These are phyloP conservation scores for Dryas integrifolia DNA, from an alignment of 331 rosid species.

Conservation along the genomic window DNA sequence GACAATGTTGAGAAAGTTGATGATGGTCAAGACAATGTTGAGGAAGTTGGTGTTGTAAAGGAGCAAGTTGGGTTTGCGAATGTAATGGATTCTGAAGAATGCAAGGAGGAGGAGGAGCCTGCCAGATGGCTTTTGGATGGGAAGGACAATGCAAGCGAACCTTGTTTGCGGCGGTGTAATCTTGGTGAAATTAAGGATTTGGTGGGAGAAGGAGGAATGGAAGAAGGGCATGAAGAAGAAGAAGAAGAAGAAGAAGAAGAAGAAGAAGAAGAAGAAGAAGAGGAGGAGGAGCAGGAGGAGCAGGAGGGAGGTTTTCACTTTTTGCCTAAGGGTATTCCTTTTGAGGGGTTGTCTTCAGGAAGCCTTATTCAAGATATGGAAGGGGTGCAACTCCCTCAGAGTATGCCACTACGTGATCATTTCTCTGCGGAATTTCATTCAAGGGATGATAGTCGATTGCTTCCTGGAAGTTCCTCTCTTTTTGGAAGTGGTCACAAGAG, in stretches of 20 bases:
- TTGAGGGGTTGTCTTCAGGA: constrained; percentile 72
- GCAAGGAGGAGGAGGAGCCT: constrained; percentile 48
- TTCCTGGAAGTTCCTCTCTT: constrained; percentile 43
- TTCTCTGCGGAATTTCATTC: constrained; percentile 55
- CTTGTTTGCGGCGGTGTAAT: constrained; percentile 51
- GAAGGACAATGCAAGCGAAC: constrained; percentile 37
- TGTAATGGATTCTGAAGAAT: constrained; percentile 51
- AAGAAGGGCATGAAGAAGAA: no score
- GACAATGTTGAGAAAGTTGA: constrained; percentile 43
- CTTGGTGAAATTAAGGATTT: constrained; percentile 29
- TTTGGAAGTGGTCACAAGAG: constrained; percentile 76
- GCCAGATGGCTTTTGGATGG: constrained; percentile 53
- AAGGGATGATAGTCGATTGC: constrained; percentile 62
- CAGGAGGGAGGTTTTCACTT: constrained; percentile 48
- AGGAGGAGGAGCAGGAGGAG: constrained; percentile 43
- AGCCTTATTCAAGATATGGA: constrained; percentile 58
- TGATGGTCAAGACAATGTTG: constrained; percentile 30
- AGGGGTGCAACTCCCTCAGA: constrained; percentile 41
- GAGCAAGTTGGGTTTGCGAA: constrained; percentile 32
- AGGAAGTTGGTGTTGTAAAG: constrained; percentile 13
- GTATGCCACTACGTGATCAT: constrained; percentile 58
- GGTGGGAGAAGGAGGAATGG: constrained; percentile 32
- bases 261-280: constrained; percentile 47
- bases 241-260: constrained; percentile 15
- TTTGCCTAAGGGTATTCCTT: constrained; percentile 44